Evolutionary conservation across 1,139 yeast genomes (phyloP), one percentile per base, ranked within the genome.

Genomic region (Pneumocystis sp.): DNA sequence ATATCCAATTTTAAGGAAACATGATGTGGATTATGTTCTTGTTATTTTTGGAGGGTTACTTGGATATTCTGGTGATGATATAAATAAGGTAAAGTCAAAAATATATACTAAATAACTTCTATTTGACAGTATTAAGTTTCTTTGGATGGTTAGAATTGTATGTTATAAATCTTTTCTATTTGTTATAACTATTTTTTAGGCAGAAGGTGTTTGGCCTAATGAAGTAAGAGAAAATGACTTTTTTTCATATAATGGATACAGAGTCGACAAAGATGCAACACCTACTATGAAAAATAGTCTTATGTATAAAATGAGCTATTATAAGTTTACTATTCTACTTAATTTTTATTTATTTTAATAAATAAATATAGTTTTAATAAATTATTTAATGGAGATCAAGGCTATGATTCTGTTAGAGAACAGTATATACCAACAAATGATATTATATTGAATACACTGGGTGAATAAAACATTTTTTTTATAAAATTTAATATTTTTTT

Each of bases 121-220:
- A 42, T 25, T 17, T 42, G 31, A 59, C 29, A 10, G 29, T 7
- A 21, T 50, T 12, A 39, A 95, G 77, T 95, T 90, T 78, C 78
- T 95, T 73, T 95, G 99, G 99, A 95, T 95, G 99, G 91, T 95
- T 61, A 84, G 98, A 76, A 95, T 95, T 70, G 84, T 50, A 50
- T 50, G 31, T 15, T 50, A 6, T 25, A 25, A 50, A 25, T 50
- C 6, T 50, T 12, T 50, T 50, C 2, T 50, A 25, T 50, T 29
- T 50, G 25, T 50, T 25, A 25, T 50, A 50, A 50, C 15, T 50
- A 25, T 50, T 50, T 50, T 44, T 25, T 50, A 50, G 57, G 57
- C 97, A n/a, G 96, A 93, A 77, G 98, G 98, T 68, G 89, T 95
- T 69, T 95, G 99, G 99, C 99, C 99, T 0, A 97, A 93, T 45